These are phyloP conservation scores for Micractinium sp. DNA, from an alignment of 139 green algal species.

Conservation along the genomic window DNA sequence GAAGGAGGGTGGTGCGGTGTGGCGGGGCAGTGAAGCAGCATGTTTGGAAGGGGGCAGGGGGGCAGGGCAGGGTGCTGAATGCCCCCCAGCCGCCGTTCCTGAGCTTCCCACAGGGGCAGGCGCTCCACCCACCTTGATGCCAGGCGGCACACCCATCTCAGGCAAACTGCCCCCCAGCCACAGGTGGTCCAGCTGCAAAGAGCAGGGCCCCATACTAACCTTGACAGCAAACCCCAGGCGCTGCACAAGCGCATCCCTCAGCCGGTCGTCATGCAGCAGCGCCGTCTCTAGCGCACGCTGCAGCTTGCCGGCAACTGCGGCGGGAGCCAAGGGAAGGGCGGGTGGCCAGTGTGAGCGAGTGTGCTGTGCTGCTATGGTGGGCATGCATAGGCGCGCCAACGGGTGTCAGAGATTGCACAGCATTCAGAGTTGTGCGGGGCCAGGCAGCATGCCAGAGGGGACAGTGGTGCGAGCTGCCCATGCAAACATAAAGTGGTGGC, in stretches of 20 bases:
- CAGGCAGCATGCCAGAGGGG: neutral
- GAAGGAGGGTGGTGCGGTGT: neutral
- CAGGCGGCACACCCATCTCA: neutral
- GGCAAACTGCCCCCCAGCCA: no score
- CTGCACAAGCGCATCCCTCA: conserved; percentile 31
- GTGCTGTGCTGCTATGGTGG: neutral
- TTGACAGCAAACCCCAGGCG: conserved; percentile 35
- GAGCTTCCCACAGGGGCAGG: no score
- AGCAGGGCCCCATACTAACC: neutral
- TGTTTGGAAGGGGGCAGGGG: neutral
- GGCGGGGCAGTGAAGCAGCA: neutral
- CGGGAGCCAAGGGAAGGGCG: neutral
- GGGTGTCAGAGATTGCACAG: neutral
- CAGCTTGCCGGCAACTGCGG: conserved; percentile 28
- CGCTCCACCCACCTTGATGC: neutral
- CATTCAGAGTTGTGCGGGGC: neutral
- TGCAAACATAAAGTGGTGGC: neutral
- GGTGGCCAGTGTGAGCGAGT: neutral
- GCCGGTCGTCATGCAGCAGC: conserved; percentile 17
- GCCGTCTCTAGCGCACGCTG: conserved; percentile 10
- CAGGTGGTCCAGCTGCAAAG: neutral
- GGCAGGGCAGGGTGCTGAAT: no score
- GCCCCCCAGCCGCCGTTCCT: no score
- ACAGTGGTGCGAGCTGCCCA: neutral
- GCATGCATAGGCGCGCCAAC: neutral